These are phyloP conservation scores for Beauveria pseudobassiana DNA, from an alignment of 2,329 filamentous ascomycete species.

Conservation along the genomic window DNA sequence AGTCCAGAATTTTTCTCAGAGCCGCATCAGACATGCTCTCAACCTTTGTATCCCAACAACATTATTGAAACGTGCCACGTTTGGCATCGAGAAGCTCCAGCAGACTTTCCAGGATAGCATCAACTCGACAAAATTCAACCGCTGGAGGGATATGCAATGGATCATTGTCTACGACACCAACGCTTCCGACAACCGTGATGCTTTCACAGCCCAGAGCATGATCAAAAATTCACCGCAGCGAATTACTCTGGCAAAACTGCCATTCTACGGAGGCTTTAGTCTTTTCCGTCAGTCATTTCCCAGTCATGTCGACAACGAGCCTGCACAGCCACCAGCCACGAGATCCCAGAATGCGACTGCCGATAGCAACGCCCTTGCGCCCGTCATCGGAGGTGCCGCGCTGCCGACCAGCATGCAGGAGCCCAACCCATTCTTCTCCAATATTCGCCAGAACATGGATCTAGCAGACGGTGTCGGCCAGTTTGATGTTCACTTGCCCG, in stretches of 20 bases:
- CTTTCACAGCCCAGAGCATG: slow-evolving; percentile 72
- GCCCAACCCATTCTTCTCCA: slow-evolving; percentile 86
- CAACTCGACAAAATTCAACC: slow-evolving; percentile 65
- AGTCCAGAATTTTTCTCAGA: slow-evolving; percentile 69
- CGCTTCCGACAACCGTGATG: slow-evolving; percentile 73
- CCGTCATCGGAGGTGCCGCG: slow-evolving; percentile 82
- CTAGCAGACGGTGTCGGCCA: slow-evolving; percentile 89
- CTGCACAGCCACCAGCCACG: slow-evolving; percentile 31
- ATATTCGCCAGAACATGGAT: slow-evolving; percentile 95
- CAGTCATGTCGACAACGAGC: slow-evolving; percentile 49
- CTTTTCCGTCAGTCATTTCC: slow-evolving; percentile 64
- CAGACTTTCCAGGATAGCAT: slow-evolving; percentile 72
- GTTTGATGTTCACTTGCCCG: slow-evolving; percentile 47
- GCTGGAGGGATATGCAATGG: slow-evolving; percentile 65
- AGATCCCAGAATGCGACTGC: slow-evolving; percentile 29
- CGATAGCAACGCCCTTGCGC: slow-evolving; percentile 37
- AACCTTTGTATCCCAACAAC: slow-evolving; percentile 96
- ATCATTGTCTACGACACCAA: slow-evolving; percentile 84
- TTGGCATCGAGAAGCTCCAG: slow-evolving; percentile 79
- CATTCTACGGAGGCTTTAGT: slow-evolving; percentile 76
- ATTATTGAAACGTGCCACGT: slow-evolving; percentile 81
- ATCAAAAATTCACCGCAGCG: slow-evolving; percentile 88
- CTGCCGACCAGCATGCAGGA: slow-evolving; percentile 64
- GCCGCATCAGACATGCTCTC: slow-evolving; percentile 70
- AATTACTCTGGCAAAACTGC: slow-evolving; percentile 68